Evolutionary conservation across 2,329 filamentous ascomycete species (phyloP).

Genomic region (Raffaelea ambrosiae): DNA sequence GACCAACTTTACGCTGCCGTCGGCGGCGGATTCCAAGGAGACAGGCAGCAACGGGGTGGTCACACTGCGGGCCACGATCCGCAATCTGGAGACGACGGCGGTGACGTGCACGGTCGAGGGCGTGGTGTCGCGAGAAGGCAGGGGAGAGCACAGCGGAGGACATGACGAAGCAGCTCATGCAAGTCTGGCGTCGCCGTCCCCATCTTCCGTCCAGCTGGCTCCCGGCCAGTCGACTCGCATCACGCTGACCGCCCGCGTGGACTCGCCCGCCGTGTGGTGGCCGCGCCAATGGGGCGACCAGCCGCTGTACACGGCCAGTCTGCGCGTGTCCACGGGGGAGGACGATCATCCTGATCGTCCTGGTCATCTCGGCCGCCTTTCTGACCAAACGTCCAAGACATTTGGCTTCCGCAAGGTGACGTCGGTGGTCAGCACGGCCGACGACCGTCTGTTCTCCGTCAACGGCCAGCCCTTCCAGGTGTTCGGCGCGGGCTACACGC

Average conservation of each 20-base stretch:
- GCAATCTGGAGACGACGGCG: slow-evolving; percentile 28
- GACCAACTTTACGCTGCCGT: slow-evolving; percentile 30
- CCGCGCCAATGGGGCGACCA: slow-evolving; percentile 49
- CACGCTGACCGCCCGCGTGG: slow-evolving; percentile 13
- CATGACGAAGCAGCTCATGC: no score
- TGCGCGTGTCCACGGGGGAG: slow-evolving; percentile 16
- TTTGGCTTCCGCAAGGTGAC: slow-evolving; percentile 50
- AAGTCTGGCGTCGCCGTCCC: slow-evolving; percentile 3
- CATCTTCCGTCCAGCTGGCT: slow-evolving; percentile 6
- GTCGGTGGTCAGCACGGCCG: slow-evolving; percentile 38
- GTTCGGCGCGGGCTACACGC: slow-evolving; percentile 49
- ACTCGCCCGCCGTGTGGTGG: slow-evolving; percentile 43
- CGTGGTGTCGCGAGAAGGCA: slow-evolving; percentile 17
- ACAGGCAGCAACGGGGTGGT: slow-evolving; percentile 22
- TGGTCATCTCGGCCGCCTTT: background rate
- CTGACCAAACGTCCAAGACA: slow-evolving; percentile 22
- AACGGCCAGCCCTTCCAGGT: slow-evolving; percentile 53
- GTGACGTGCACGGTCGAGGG: slow-evolving; percentile 25
- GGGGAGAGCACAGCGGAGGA: background rate
- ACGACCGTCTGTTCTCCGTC: slow-evolving; percentile 47
- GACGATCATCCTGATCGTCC: no score
- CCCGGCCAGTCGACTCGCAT: slow-evolving; percentile 1
- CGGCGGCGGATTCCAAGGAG: slow-evolving; percentile 9
- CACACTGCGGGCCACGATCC: slow-evolving; percentile 27
- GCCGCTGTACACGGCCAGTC: slow-evolving; percentile 21